Evolutionary conservation across 495 filamentous ascomycete genomes (phyloP).

Genomic region (Tuber microsphaerosporum): DNA sequence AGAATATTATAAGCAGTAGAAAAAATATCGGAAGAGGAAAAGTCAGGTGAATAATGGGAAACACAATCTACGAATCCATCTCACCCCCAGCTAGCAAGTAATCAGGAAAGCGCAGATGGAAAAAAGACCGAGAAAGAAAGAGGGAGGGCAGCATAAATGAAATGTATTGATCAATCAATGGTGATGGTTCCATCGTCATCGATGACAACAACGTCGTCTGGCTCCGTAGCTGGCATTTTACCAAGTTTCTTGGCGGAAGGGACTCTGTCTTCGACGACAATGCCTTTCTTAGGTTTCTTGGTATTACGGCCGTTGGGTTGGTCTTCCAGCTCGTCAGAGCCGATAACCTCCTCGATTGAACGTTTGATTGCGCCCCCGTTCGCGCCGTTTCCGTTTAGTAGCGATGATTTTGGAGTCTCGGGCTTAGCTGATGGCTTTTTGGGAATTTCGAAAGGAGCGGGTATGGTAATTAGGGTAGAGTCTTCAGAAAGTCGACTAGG

Average conservation of each 20-base stretch:
- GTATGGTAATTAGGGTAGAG: conserved; percentile 46
- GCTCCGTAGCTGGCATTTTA: conserved; percentile 20
- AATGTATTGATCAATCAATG: conserved; percentile 24
- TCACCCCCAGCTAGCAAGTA: background rate
- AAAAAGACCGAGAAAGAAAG: background rate
- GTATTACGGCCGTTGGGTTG: conserved; percentile 20
- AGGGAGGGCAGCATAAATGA: background rate
- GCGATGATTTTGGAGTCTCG: conserved; percentile 5
- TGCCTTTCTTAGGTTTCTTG: conserved; percentile 47
- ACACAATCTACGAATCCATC: background rate
- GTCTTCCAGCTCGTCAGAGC: conserved; percentile 3
- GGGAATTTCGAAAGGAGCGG: conserved; percentile 49
- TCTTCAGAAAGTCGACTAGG: conserved; percentile 43
- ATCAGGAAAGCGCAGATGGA: background rate
- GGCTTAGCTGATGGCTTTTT: conserved; percentile 47
- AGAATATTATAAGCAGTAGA: background rate
- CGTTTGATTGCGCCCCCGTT: conserved; percentile 33
- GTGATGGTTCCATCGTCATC: conserved; percentile 53
- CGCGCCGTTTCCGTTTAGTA: conserved; percentile 23
- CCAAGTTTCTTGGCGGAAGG: conserved; percentile 14
- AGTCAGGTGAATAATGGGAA: background rate
- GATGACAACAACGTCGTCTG: conserved; percentile 48
- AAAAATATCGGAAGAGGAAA: background rate
- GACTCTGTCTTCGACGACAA: conserved; percentile 27
- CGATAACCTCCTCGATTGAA: conserved; percentile 23